Conservation (phyloP, 805 yeast species). For the Candida corydali region DNA sequence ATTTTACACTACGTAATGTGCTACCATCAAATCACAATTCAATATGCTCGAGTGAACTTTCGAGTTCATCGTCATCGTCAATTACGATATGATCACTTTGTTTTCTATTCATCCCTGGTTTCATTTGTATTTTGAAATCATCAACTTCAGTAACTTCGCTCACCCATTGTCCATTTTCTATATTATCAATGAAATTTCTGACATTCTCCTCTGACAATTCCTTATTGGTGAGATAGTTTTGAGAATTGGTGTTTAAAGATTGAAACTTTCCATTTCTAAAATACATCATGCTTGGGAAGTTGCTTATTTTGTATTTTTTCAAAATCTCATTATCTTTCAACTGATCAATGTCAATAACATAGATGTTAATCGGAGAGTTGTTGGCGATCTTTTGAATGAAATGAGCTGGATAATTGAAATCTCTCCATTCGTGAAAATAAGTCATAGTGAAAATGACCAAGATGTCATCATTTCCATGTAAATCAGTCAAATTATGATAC, state of each 20-base stretch:
- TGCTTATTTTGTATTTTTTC: conserved; percentile 23
- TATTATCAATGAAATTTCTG: conserved; percentile 6
- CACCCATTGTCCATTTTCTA: conserved; percentile 11
- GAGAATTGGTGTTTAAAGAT: conserved; percentile 20
- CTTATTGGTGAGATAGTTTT: conserved; percentile 13
- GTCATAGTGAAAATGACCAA: conserved; percentile 23
- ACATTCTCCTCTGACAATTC: conserved; percentile 16
- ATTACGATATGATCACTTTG: not conserved
- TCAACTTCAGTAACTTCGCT: conserved; percentile 6
- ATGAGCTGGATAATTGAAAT: conserved; percentile 29
- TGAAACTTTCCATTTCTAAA: conserved; percentile 20
- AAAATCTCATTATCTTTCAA: conserved; percentile 17
- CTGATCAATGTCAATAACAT: conserved; percentile 21
- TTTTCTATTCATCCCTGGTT: not conserved
- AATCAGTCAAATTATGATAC: conserved; percentile 10
- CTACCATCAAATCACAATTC: conserved; percentile 10
- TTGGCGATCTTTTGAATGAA: conserved; percentile 27
- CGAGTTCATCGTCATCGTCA: conserved; percentile 18
- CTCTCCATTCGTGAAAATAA: conserved; percentile 26
- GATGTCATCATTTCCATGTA: conserved; percentile 5
- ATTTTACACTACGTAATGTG: not conserved
- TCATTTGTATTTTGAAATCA: not conserved
- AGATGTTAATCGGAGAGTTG: conserved; percentile 15
- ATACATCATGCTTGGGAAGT: conserved; percentile 29
- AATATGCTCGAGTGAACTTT: conserved; percentile 7